A percentile compares a stretch with the other conserved stretches of the same genome.
Conservation (phyloP, 768 basidiomycete genomes). For the Mycena maculata region DNA sequence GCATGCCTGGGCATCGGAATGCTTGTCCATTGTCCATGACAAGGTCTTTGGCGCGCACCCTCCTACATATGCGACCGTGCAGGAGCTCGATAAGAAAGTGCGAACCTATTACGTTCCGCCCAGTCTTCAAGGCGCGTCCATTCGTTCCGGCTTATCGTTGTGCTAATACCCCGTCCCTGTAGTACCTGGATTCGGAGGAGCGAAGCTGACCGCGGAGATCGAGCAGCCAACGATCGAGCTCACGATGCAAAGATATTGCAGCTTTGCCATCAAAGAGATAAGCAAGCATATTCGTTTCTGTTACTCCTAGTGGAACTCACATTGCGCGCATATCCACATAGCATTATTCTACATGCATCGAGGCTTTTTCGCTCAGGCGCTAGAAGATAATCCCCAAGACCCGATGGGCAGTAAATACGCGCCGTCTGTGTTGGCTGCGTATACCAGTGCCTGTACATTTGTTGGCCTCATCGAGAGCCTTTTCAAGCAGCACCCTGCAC, state of each 20-base stretch:
- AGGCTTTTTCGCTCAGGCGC: conserved; percentile 77
- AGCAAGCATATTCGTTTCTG: conserved; percentile 50
- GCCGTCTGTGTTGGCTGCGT: conserved; percentile 75
- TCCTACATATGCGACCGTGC: conserved; percentile 70
- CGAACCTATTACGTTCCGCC: conserved; percentile 73
- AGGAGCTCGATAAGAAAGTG: conserved; percentile 75
- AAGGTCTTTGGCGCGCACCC: conserved; percentile 73
- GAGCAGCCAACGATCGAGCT: conserved; percentile 65
- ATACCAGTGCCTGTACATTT: conserved; percentile 75
- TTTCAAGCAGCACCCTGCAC: conserved; percentile 71
- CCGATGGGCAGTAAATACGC: conserved; percentile 78
- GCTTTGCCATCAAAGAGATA: conserved; percentile 77
- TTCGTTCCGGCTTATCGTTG: too few relatives aligned
- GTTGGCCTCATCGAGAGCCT: conserved; percentile 73
- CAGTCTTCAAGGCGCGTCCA: conserved; percentile 54
- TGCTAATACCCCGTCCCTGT: too few relatives aligned
- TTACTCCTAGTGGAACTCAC: conserved; percentile 7
- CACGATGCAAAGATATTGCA: conserved; percentile 75
- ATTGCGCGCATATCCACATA: conserved; percentile 38
- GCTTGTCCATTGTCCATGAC: conserved; percentile 73
- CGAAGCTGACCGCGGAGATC: conserved; percentile 53
- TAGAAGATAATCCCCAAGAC: conserved; percentile 71
- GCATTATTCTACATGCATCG: conserved; percentile 81
- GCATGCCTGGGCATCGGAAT: conserved; percentile 71
- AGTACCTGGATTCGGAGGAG: conserved; percentile 70